Base-by-base conservation (phyloP, 345 rosid species). In the Syzygium aromaticum region DNA sequence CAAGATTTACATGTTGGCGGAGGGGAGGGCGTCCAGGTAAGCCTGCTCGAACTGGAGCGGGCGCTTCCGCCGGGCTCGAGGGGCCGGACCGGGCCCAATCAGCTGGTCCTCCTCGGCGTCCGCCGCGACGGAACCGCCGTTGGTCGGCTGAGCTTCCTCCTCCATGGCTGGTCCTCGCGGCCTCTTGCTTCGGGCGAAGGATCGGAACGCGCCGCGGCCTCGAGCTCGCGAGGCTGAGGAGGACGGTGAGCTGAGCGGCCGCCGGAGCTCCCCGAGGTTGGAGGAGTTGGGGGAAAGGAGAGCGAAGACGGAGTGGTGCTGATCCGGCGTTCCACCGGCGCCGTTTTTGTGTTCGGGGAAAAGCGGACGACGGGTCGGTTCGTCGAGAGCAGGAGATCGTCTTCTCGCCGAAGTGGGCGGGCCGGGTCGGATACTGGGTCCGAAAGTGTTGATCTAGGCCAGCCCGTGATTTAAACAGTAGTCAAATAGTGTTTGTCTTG, bases 11-110 rank as follows among this genome's bases (percentile, higher is more conserved):
- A 93, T 95, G 91, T 95, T 95, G 82, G 98, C 99, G 27, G 96
- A 98, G 85, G 98, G 98, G 84, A 98, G 96, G 3, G 99, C 89
- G 87, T 96, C 95, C 3, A 96, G 96, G 88, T 94, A 98, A 33
- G 99, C 97, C 86, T 94, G 94, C 91, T 98, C 99, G 90, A 97
- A 97, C 92, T 94, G 98, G 85, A 97, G 98, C 17, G 97, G 99
- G 85, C 98, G 99, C 89, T 97, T 97, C 82, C 92, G 91, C 59
- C 97, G 94, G n/a, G 91, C 90, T 16, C 92, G 92, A 17, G 94
- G 94, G 77, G 98, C 97, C 19, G 95, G 98, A n/a, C 94, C 95
- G 21, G 99, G 99, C 52, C 98, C 99, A 51, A 97, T 86, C 30
- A 90, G 52, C 25, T 90, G 59, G 87, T 92, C 97, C 46, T 93